Conservation (phyloP, 805 yeast genomes). For the Grigorovia jiainica region DNA sequence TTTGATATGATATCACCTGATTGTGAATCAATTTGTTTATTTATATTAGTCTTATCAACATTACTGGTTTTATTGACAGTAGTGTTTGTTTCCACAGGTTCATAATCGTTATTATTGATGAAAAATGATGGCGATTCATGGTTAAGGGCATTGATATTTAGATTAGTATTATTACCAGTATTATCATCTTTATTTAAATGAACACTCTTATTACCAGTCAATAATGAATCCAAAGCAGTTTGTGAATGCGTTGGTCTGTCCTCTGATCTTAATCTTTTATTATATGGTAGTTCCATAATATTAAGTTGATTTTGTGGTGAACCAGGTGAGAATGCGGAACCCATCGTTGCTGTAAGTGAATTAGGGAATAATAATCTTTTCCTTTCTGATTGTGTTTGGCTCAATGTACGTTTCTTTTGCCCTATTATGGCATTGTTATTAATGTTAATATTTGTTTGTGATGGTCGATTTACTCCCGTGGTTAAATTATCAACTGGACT, state of each 20-base stretch:
- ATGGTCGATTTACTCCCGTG: no score
- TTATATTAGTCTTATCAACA: background rate
- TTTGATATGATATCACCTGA: background rate
- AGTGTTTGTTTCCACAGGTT: background rate
- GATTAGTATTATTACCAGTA: conserved; percentile 16
- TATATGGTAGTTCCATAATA: conserved; percentile 11
- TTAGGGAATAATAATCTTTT: conserved; percentile 8
- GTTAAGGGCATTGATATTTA: background rate
- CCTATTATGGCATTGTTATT: background rate
- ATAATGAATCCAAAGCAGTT: conserved; percentile 25
- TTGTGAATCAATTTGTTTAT: background rate
- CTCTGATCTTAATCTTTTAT: conserved; percentile 16
- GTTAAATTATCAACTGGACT: background rate
- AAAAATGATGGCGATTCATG: background rate
- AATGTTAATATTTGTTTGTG: background rate
- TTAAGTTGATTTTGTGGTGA: conserved; percentile 12
- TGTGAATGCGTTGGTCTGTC: conserved; percentile 25
- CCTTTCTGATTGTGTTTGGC: conserved; percentile 3
- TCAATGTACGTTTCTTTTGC: background rate
- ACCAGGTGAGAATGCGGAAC: conserved; percentile 14
- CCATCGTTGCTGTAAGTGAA: conserved; percentile 1
- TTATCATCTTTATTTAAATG: background rate
- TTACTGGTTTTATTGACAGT: background rate
- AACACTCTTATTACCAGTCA: conserved; percentile 3
- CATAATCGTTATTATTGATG: background rate